These are phyloP conservation scores for Escallonia herrerae DNA, from an alignment of 129 eudicot species.

Conservation along the genomic window DNA sequence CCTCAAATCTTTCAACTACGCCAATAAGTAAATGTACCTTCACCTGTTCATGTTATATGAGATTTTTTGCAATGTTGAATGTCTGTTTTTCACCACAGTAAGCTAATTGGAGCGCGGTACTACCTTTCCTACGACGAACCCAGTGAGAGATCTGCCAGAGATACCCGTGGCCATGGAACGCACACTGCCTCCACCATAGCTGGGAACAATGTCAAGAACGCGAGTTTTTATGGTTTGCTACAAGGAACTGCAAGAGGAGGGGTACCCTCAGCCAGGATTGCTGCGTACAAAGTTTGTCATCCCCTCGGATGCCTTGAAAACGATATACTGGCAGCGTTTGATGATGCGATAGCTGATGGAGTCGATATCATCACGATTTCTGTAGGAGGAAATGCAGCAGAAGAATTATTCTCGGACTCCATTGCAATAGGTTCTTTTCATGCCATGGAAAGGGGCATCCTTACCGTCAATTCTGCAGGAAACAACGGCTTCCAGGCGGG, in stretches of 20 bases:
- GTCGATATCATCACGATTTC: slow-evolving; percentile 47
- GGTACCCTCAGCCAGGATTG: slow-evolving; percentile 37
- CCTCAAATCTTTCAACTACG: no score
- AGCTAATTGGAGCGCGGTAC: slow-evolving; percentile 43
- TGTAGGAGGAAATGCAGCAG: not conserved
- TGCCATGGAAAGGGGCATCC: slow-evolving; percentile 24
- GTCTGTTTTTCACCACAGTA: slow-evolving; percentile 7
- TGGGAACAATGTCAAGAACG: slow-evolving; percentile 21
- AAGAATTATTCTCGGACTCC: not conserved
- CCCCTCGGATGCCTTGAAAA: not conserved
- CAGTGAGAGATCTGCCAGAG: slow-evolving; percentile 16
- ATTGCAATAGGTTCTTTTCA: slow-evolving; percentile 45
- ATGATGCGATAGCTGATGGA: slow-evolving; percentile 56
- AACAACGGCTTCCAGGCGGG: slow-evolving; percentile 4
- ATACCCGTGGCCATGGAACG: slow-evolving; percentile 33
- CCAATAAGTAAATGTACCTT: not conserved
- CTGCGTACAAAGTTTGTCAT: slow-evolving; percentile 29
- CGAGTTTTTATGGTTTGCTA: slow-evolving; percentile 30
- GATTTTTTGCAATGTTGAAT: not conserved
- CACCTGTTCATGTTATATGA: not conserved
- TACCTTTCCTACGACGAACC: not conserved
- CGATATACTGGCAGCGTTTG: slow-evolving; percentile 37
- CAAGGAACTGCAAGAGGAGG: slow-evolving; percentile 52
- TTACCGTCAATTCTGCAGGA: slow-evolving; percentile 27
- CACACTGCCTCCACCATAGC: slow-evolving; percentile 51